A percentile compares a stretch with the other conserved stretches of the same genome.
Conservation (phyloP, 306 rosid species). For the Cicer bijugum region DNA sequence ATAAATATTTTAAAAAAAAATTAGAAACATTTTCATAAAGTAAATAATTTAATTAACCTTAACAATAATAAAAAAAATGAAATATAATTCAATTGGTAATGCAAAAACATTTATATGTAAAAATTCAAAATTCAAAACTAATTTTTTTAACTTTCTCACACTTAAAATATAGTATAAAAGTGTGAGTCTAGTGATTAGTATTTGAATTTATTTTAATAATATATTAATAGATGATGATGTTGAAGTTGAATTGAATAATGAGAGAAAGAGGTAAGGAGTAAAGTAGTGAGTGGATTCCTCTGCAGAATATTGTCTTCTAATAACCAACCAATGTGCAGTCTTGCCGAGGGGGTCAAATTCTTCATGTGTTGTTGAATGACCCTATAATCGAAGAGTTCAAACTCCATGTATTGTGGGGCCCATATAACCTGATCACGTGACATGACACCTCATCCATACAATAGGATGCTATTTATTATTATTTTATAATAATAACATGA, state of each 20-base stretch:
- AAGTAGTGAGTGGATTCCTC: constrained; percentile 56
- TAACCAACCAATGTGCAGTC: constrained; percentile 49
- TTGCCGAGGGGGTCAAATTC: constrained; percentile 56
- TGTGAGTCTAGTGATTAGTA: too few relatives aligned
- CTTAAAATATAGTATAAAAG: too few relatives aligned
- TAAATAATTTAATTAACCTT: too few relatives aligned
- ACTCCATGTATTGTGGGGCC: constrained; percentile 45
- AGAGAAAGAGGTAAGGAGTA: neutral
- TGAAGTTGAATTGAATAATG: constrained; percentile 22
- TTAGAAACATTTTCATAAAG: too few relatives aligned
- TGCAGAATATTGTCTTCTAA: constrained; percentile 59
- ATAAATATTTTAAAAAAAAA: too few relatives aligned
- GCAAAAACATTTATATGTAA: too few relatives aligned
- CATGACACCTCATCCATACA: neutral
- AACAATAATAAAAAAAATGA: too few relatives aligned
- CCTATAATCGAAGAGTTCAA: constrained; percentile 47
- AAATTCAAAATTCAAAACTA: too few relatives aligned
- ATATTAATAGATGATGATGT: neutral
- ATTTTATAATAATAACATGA: too few relatives aligned
- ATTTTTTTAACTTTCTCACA: too few relatives aligned
- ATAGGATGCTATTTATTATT: too few relatives aligned
- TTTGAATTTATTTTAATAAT: neutral
- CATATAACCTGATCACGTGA: constrained; percentile 47
- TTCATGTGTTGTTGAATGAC: constrained; percentile 40
- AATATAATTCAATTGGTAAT: too few relatives aligned